These are phyloP conservation scores for Polygonum maritimum DNA, from an alignment of 148 eudicot genomes.

Conservation along the genomic window DNA sequence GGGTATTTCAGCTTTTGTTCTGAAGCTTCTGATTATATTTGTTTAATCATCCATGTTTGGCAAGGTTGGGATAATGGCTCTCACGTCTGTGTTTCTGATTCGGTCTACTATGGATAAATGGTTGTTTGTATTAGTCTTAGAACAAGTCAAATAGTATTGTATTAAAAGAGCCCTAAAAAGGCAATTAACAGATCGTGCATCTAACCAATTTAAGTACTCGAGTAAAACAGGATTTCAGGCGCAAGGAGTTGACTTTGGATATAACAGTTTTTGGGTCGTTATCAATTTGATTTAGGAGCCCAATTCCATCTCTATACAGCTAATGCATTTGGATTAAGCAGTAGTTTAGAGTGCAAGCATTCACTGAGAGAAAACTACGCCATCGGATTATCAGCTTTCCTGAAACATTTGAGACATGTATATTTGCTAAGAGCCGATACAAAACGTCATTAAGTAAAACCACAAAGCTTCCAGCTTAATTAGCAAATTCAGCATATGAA, in stretches of 20 bases:
- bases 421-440: neutral
- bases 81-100: conserved; percentile 1
- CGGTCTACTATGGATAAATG: neutral
- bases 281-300: neutral
- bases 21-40: neutral
- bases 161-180: neutral
- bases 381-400: neutral
- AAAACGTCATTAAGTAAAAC: neutral
- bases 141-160: conserved; percentile 2
- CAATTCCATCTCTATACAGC: neutral
- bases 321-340: neutral
- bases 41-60: neutral
- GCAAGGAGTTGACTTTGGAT: neutral
- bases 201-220: neutral
- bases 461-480: conserved; percentile 1
- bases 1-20: neutral
- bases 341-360: neutral
- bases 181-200: neutral
- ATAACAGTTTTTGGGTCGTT: conserved; percentile 6
- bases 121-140: conserved; percentile 2
- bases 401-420: neutral
- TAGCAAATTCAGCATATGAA: neutral
- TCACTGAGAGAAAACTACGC: neutral
- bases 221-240: neutral
- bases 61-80: neutral